These are phyloP conservation scores for Apiospora aurea DNA, from an alignment of 2,329 filamentous ascomycete genomes.

Conservation along the genomic window DNA sequence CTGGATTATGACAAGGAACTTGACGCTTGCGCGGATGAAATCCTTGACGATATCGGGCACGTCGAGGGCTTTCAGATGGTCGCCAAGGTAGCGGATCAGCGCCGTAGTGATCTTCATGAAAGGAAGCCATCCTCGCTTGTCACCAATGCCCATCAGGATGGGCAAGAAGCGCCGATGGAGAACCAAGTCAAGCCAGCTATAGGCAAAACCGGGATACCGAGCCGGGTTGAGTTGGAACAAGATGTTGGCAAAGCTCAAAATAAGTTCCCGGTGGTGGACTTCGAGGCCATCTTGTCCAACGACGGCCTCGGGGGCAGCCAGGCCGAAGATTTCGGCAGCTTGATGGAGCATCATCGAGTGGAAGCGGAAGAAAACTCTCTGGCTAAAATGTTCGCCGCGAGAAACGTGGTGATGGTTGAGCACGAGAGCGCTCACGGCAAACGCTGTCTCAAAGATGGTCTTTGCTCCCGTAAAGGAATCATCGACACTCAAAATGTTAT, in stretches of 20 bases:
- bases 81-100: slow-evolving; percentile 76
- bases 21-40: slow-evolving; percentile 83
- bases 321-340: slow-evolving; percentile 63
- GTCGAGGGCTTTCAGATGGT: slow-evolving; percentile 78
- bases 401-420: slow-evolving; percentile 86
- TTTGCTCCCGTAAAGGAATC: slow-evolving; percentile 69
- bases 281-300: slow-evolving; percentile 55
- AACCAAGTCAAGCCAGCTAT: slow-evolving; percentile 83
- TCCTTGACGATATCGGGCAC: slow-evolving; percentile 77
- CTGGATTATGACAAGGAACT: slow-evolving; percentile 83
- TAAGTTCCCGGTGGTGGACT: slow-evolving; percentile 71
- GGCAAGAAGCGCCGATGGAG: slow-evolving; percentile 88
- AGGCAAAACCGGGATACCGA: slow-evolving; percentile 82
- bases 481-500: slow-evolving; percentile 68
- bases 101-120: slow-evolving; percentile 78
- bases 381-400: slow-evolving; percentile 82
- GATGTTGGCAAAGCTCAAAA: slow-evolving; percentile 74
- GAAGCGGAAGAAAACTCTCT: slow-evolving; percentile 89
- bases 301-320: slow-evolving; percentile 14
- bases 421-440: slow-evolving; percentile 80
- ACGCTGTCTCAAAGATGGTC: slow-evolving; percentile 76
- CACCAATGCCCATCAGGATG: slow-evolving; percentile 71
- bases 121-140: slow-evolving; percentile 75
- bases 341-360: slow-evolving; percentile 85
- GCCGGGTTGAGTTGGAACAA: slow-evolving; percentile 78